These are phyloP conservation scores for Coemansia sp. DNA, from an alignment of 192 early-diverging fungal species.

Conservation along the genomic window DNA sequence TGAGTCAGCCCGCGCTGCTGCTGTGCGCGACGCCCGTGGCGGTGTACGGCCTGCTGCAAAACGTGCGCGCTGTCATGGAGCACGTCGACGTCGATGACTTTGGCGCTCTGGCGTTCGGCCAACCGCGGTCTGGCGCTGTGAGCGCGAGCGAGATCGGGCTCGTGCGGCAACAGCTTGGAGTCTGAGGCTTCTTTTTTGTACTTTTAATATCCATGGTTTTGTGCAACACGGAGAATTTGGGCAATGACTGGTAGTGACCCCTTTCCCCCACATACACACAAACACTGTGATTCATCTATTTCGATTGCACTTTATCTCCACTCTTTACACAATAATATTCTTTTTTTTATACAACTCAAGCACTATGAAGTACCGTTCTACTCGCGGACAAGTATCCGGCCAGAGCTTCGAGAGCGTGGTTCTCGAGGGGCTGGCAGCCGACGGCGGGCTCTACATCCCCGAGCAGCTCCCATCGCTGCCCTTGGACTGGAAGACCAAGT, in stretches of 20 bases:
- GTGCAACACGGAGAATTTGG: background rate
- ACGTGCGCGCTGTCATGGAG: slow-evolving; percentile 37
- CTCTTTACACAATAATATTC: background rate
- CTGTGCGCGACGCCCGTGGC: slow-evolving; percentile 47
- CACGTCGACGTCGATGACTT: slow-evolving; percentile 51
- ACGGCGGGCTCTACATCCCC: slow-evolving; percentile 96
- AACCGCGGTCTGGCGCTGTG: slow-evolving; percentile 5
- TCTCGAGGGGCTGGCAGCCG: slow-evolving; percentile 84
- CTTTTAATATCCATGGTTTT: background rate
- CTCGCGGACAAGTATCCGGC: slow-evolving; percentile 70
- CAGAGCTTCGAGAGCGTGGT: slow-evolving; percentile 90
- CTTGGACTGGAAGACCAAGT: slow-evolving; percentile 66
- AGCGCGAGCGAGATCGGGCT: slow-evolving; percentile 10
- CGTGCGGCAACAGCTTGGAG: slow-evolving; percentile 15
- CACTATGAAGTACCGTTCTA: slow-evolving; percentile 89
- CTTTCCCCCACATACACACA: background rate
- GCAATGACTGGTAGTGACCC: background rate
- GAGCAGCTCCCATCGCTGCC: slow-evolving; percentile 74
- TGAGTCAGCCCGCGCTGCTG: slow-evolving; percentile 48
- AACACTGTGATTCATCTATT: background rate
- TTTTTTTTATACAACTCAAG: background rate
- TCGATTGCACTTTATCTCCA: too few relatives aligned
- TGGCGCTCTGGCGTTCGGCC: slow-evolving; percentile 29
- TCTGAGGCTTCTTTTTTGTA: background rate
- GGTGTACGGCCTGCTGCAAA: slow-evolving; percentile 55